Evolutionary conservation across 1,284 basidiomycete species (phyloP).

Genomic region (Fomes fomentarius): DNA sequence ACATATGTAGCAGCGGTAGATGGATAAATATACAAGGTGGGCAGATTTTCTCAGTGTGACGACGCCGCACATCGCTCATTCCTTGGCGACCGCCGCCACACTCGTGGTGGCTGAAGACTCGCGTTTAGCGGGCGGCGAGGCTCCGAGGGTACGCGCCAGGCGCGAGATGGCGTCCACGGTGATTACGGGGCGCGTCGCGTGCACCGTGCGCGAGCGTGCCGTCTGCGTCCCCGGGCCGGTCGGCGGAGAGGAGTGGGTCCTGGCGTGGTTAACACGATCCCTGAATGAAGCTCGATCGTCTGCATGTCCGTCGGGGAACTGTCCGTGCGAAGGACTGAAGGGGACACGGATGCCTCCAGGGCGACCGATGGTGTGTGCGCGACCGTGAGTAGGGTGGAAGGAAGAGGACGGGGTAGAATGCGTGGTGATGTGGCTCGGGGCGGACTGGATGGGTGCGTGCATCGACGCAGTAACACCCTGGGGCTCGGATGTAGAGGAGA

Average conservation of each 20-base stretch:
- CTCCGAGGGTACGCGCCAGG: constrained; percentile 61
- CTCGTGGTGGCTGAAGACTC: constrained; percentile 27
- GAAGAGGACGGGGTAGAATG: constrained; percentile 31
- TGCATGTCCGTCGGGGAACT: constrained; percentile 23
- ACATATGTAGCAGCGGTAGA: constrained; percentile 5
- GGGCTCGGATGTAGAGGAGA: constrained; percentile 16
- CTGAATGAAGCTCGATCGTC: constrained; percentile 18
- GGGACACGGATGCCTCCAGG: constrained; percentile 16
- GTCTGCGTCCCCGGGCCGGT: constrained; percentile 29
- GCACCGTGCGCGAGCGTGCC: constrained; percentile 40
- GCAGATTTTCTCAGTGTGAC: neutral
- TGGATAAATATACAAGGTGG: constrained; percentile 9
- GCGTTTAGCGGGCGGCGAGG: constrained; percentile 30
- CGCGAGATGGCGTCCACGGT: constrained; percentile 68
- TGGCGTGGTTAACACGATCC: constrained; percentile 42
- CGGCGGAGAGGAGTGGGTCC: constrained; percentile 70
- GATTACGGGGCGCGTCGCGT: constrained; percentile 64
- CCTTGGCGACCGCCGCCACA: too few species aligned
- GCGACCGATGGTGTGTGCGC: constrained; percentile 57
- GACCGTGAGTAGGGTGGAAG: constrained; percentile 45
- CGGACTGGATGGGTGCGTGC: constrained; percentile 46
- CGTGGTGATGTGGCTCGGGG: constrained; percentile 36
- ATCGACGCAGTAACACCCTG: constrained; percentile 45
- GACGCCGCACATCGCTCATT: too few species aligned
- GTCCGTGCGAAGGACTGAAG: constrained; percentile 19